phyloP scores from a whole-genome alignment of 73 alveolate species.

The Paramecium biaurelia region DNA sequence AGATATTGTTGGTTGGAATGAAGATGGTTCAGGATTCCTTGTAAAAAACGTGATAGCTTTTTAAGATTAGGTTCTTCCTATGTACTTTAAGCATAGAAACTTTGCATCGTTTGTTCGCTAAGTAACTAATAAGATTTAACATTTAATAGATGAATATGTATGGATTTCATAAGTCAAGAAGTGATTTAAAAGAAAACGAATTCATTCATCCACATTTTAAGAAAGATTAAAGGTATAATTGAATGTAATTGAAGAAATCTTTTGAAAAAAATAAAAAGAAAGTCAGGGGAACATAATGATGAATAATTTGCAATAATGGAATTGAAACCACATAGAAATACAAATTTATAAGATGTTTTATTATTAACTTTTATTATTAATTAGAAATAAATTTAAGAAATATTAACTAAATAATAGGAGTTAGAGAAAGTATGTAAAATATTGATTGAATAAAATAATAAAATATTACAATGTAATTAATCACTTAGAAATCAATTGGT shows the following conservation, averaged over 20 bases:
- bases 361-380: not conserved
- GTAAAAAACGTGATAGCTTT: conserved; percentile 89
- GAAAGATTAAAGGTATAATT: not conserved
- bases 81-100: conserved; percentile 95
- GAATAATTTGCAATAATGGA: conserved; percentile 2
- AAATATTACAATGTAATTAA: not conserved
- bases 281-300: conserved; percentile 36
- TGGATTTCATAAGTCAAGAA: conserved; percentile 90
- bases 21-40: conserved; percentile 90
- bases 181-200: conserved; percentile 40
- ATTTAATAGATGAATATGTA: conserved; percentile 85
- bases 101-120: conserved; percentile 96
- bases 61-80: conserved; percentile 94
- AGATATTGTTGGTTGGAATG: conserved; percentile 91
- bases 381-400: not conserved
- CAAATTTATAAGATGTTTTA: not conserved
- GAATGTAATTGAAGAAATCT: not conserved
- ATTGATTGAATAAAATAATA: conserved; percentile 17
- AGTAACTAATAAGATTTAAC: conserved; percentile 58
- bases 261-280: conserved; percentile 27
- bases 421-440: conserved; percentile 32
- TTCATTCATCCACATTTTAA: conserved; percentile 41
- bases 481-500: not conserved
- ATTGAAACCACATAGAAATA: conserved; percentile 29
- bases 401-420: not conserved